phyloP scores from a whole-genome alignment of 1,139 yeast species.

The Magnusiomyces suaveolens region DNA sequence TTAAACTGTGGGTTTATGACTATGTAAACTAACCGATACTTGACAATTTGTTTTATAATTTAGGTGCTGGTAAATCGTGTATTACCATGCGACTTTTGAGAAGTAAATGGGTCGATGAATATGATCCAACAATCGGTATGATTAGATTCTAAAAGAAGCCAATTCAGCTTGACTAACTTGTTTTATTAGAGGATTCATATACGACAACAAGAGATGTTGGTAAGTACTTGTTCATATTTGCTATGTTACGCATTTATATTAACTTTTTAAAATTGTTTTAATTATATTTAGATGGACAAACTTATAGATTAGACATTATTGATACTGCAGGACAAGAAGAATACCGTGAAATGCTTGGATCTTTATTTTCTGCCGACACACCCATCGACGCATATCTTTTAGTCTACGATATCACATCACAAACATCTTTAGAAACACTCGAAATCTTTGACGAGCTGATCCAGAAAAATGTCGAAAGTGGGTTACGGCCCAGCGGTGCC shows the following conservation, averaged over 20 bases:
- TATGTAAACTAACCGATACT: no score
- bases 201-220: constrained; percentile 1
- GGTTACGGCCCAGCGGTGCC: constrained; percentile 16
- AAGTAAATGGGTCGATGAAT: constrained; percentile 31
- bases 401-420: constrained; percentile 79
- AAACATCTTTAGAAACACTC: constrained; percentile 71
- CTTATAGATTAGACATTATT: constrained; percentile 28
- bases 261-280: background rate
- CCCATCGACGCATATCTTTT: constrained; percentile 84
- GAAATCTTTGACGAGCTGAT: constrained; percentile 78
- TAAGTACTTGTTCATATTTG: no score
- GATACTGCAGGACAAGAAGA: constrained; percentile 36
- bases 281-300: constrained; percentile 26
- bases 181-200: constrained; percentile 3
- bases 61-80: constrained; percentile 29
- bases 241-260: no score
- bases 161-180: background rate
- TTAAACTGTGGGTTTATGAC: no score
- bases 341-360: constrained; percentile 45
- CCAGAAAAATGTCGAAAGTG: constrained; percentile 56
- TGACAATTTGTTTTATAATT: background rate
- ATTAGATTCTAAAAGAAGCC: background rate
- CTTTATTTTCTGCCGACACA: constrained; percentile 49
- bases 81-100: constrained; percentile 31
- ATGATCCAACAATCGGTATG: constrained; percentile 30